These are phyloP conservation scores for Phanerodontia chrysosporium DNA, from an alignment of 768 basidiomycete genomes.

Conservation along the genomic window DNA sequence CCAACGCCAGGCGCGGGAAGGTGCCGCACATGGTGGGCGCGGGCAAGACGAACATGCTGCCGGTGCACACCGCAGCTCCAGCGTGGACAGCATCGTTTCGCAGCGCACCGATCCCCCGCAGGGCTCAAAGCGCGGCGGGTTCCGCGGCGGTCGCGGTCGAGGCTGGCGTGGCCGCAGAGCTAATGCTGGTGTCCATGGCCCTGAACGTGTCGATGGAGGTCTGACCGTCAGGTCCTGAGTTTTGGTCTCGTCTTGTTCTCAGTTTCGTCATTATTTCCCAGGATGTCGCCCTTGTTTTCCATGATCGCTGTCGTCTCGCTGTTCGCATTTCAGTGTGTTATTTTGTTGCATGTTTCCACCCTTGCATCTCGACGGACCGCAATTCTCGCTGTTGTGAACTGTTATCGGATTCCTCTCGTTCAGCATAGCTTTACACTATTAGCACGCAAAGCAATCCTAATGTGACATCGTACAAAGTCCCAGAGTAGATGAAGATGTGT, in stretches of 20 bases:
- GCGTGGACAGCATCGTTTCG: background rate
- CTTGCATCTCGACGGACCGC: background rate
- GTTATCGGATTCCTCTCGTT: background rate
- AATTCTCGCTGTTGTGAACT: background rate
- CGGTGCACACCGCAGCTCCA: too few species aligned
- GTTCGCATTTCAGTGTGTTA: background rate
- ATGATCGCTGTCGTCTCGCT: background rate
- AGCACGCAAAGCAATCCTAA: slow-evolving; percentile 1
- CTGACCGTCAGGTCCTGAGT: slow-evolving; percentile 24
- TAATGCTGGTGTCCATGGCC: slow-evolving; percentile 5
- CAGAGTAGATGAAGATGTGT: slow-evolving; percentile 7
- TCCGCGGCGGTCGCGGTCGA: slow-evolving; percentile 10
- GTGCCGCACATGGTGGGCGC: background rate
- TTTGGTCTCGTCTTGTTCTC: too few species aligned
- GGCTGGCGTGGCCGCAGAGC: background rate
- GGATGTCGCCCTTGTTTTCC: background rate
- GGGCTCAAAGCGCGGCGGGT: background rate
- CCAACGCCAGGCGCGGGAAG: background rate
- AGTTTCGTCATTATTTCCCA: background rate
- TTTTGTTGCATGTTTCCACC: background rate
- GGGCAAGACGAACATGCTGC: background rate
- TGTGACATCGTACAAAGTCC: background rate
- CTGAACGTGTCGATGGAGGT: slow-evolving; percentile 23
- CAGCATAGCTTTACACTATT: background rate
- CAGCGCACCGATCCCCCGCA: background rate